These are phyloP conservation scores for Millerago galiae DNA, from an alignment of 805 yeast genomes.

Conservation along the genomic window DNA sequence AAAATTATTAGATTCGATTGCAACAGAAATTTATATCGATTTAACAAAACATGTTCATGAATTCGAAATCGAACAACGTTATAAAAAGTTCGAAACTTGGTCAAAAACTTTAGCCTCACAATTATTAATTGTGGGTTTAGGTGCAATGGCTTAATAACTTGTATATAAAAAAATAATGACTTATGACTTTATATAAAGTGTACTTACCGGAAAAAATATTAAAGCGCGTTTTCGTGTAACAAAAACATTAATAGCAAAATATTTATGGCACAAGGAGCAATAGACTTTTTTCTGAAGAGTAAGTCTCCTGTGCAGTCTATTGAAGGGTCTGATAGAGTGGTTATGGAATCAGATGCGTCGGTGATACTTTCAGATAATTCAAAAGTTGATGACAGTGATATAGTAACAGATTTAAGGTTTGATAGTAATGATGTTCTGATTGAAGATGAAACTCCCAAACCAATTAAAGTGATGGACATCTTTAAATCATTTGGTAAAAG, in stretches of 20 bases:
- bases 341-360: neutral
- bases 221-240: neutral
- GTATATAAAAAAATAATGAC: neutral
- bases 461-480: conserved; percentile 6
- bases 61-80: conserved; percentile 40
- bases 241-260: too few relatives aligned
- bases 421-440: neutral
- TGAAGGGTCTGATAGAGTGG: neutral
- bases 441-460: neutral
- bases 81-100: conserved; percentile 46
- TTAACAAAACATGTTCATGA: conserved; percentile 45
- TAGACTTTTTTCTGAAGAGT: neutral
- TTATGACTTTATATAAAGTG: neutral
- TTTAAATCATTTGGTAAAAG: conserved; percentile 1
- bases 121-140: conserved; percentile 49
- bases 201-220: neutral
- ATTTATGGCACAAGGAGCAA: conserved; percentile 5
- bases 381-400: neutral
- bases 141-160: conserved; percentile 40
- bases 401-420: neutral
- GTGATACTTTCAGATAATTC: neutral
- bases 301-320: neutral
- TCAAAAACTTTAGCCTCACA: conserved; percentile 56
- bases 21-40: conserved; percentile 54
- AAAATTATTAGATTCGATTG: conserved; percentile 42